Evolutionary conservation across 1,139 yeast species (phyloP).

Genomic region (Cylindricascospora bacillispora): DNA sequence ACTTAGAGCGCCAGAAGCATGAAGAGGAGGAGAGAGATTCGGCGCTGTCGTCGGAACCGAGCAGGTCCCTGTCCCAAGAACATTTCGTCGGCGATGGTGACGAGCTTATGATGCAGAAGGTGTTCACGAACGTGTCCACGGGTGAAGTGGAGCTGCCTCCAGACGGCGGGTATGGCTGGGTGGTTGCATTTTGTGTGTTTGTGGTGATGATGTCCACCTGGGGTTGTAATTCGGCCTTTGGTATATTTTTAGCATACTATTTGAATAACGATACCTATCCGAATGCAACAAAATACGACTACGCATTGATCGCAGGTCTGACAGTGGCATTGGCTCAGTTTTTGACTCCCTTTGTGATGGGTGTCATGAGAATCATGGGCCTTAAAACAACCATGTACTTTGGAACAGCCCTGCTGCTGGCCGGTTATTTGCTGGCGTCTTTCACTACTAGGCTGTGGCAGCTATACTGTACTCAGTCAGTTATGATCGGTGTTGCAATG

Average conservation of each 20-base stretch:
- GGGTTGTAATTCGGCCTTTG: conserved; percentile 65
- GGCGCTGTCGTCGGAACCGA: not conserved
- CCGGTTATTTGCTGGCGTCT: conserved; percentile 52
- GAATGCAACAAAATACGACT: conserved; percentile 47
- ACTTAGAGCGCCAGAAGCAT: not conserved
- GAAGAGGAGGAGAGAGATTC: conserved; percentile 1
- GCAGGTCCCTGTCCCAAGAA: not conserved
- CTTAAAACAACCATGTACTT: conserved; percentile 30
- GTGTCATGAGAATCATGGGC: conserved; percentile 29
- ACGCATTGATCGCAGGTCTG: conserved; percentile 59
- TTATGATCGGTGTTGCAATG: conserved; percentile 49
- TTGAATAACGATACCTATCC: conserved; percentile 35
- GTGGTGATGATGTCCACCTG: conserved; percentile 48
- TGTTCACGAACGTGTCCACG: conserved; percentile 25
- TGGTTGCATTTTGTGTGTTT: conserved; percentile 43
- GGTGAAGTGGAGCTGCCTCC: conserved; percentile 36
- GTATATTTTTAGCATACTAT: conserved; percentile 53
- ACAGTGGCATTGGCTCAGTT: conserved; percentile 46
- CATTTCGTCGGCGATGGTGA: conserved; percentile 8
- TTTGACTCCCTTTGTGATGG: conserved; percentile 40
- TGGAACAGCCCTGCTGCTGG: conserved; percentile 41
- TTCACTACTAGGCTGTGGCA: conserved; percentile 51
- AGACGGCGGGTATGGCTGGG: conserved; percentile 67
- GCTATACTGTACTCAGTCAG: conserved; percentile 57
- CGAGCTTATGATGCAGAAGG: conserved; percentile 18